phyloP scores from a whole-genome alignment of 2,329 filamentous ascomycete species.

The Xylaria sp. region DNA sequence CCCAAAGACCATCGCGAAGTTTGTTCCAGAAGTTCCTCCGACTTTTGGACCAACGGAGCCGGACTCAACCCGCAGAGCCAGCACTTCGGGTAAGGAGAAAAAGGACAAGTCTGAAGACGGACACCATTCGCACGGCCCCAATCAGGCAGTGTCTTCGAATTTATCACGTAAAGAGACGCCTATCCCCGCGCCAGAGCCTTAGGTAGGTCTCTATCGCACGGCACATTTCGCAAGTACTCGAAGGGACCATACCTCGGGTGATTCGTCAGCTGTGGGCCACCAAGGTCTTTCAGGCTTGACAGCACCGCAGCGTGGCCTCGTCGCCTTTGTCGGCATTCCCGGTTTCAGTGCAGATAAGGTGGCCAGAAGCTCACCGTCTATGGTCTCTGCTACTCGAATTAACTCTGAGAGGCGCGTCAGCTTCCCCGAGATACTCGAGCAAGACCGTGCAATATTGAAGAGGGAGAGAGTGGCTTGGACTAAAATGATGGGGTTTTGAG shows the following conservation, averaged over 20 bases:
- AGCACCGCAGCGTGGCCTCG: background rate
- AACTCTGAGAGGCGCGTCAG: background rate
- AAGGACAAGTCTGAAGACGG: background rate
- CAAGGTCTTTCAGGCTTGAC: background rate
- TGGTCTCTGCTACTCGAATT: background rate
- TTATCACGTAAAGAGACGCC: slow-evolving; percentile 10
- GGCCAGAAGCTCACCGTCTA: background rate
- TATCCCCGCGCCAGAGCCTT: slow-evolving; percentile 25
- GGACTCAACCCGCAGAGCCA: background rate
- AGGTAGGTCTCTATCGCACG: slow-evolving; percentile 6
- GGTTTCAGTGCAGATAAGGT: background rate
- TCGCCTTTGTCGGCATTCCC: slow-evolving; percentile 12
- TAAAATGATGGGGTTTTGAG: slow-evolving; percentile 17
- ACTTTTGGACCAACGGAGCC: background rate
- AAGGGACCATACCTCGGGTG: too few species aligned
- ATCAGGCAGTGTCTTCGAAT: background rate
- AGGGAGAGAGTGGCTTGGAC: slow-evolving; percentile 16
- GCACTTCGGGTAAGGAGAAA: background rate
- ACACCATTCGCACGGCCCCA: too few species aligned
- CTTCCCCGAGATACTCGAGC: background rate
- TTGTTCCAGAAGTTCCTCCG: background rate
- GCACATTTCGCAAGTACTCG: background rate
- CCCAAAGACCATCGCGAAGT: background rate
- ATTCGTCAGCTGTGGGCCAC: background rate
- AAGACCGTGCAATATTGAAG: slow-evolving; percentile 9